Evolutionary conservation across 2,329 filamentous ascomycete species (phyloP), one percentile per base, ranked within the genome.

Genomic region (Fusarium sacchari): DNA sequence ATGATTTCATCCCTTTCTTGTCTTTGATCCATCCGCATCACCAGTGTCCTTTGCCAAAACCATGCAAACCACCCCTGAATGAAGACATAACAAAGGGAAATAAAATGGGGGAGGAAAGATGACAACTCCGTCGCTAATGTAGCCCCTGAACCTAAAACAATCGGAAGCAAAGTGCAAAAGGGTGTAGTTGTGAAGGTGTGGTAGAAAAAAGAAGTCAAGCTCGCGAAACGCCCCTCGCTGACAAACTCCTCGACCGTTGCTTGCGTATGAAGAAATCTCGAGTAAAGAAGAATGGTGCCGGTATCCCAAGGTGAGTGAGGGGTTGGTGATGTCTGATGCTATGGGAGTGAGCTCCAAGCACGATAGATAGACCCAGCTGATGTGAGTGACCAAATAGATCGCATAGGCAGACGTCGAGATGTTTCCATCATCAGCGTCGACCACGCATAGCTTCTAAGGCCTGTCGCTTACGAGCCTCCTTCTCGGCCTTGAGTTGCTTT

Each of bases 401-500:
- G 40, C 26, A 18, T n/a, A 26, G 17, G 30, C 18, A 49, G 32
- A 24, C 42, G 8, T 36, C 17, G 37, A 28, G 36, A 26, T 28
- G 39, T 20, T 53, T 46, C 30, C 46, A 52, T 70, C 62, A 81
- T 67, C 76, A 77, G 57, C 80, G 79, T 61, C 76, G 78, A 52
- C 77, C 76, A 64, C 82, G 79, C 37, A 81, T 72, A 36, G 81
- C 76, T 43, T 84, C 84, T 9, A 86, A 73, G 6, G 80, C 82
- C 66, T 83, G 80, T 28, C 83, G 84, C 76, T 85, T 88, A 39
- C 83, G 82, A 72, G 88, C 88, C 74, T 90, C 86, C 81, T 93
- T 93, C 77, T 91, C 89, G 5, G 85, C 84, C 82, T 89, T 92
- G 64, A 89, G 86, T 59, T 82, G 83, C 77, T 85, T 88, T 80